These are phyloP conservation scores for Ceraceosorus guamensis DNA, from an alignment of 1,284 basidiomycete genomes.

Conservation along the genomic window DNA sequence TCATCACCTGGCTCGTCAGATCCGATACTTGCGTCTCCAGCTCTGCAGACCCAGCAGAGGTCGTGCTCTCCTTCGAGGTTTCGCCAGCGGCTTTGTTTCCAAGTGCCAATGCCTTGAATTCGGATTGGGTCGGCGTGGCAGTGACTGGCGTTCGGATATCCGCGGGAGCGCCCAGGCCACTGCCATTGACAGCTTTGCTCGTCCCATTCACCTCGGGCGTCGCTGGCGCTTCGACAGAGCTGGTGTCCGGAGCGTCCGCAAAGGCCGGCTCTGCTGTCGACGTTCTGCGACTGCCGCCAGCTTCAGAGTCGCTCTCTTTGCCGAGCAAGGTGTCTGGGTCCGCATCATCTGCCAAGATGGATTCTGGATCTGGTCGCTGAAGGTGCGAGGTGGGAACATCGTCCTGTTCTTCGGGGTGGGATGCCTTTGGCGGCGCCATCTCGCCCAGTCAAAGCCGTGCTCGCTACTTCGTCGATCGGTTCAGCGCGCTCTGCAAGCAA, in stretches of 20 bases:
- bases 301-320: conserved; percentile 23
- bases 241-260: too few relatives aligned
- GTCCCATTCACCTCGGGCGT: neutral
- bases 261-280: too few relatives aligned
- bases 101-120: too few relatives aligned
- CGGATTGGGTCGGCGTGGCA: neutral
- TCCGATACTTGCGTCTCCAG: conserved; percentile 74
- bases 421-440: too few relatives aligned
- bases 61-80: neutral
- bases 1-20: conserved; percentile 76
- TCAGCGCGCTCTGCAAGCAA: too few relatives aligned
- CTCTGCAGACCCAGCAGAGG: conserved; percentile 47
- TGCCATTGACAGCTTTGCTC: neutral
- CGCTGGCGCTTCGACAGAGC: too few relatives aligned
- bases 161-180: too few relatives aligned
- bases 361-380: conserved; percentile 27
- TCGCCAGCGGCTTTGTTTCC: too few relatives aligned
- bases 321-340: conserved; percentile 31
- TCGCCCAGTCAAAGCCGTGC: too few relatives aligned
- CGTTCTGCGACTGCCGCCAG: conserved; percentile 5
- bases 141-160: neutral
- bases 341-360: conserved; percentile 37
- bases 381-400: conserved; percentile 16
- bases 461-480: too few relatives aligned
- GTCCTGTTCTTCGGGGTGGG: conserved; percentile 10